Percentiles rank a stretch among this genome's conserved stretches.
Evolutionary conservation across 345 rosid genomes (phyloP).

Genomic region (Noccaea bulbosa): DNA sequence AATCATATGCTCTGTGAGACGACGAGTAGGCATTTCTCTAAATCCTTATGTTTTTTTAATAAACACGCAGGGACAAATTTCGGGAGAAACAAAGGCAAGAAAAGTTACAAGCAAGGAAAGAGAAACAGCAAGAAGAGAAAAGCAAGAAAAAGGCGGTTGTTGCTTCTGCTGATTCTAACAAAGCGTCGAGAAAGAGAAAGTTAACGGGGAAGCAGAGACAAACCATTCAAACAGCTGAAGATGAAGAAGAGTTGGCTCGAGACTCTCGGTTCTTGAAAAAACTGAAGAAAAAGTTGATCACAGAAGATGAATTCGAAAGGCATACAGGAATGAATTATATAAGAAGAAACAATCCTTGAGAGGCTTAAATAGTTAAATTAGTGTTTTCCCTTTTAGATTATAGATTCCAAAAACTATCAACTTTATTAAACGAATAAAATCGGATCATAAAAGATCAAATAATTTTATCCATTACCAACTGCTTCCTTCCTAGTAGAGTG

Average conservation of each 20-base stretch:
- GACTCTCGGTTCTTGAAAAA: constrained; percentile 69
- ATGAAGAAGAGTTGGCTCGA: constrained; percentile 69
- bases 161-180: constrained; percentile 19
- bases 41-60: constrained; percentile 26
- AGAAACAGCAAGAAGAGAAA: constrained; percentile 53
- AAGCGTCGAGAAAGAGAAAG: constrained; percentile 60
- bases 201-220: constrained; percentile 86
- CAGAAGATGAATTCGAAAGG: constrained; percentile 71
- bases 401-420: background rate
- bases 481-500: background rate
- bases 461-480: background rate
- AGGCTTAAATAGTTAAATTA: background rate
- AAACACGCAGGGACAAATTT: constrained; percentile 65
- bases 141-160: constrained; percentile 39
- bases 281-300: constrained; percentile 67
- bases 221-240: constrained; percentile 72
- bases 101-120: constrained; percentile 69
- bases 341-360: constrained; percentile 4
- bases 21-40: background rate
- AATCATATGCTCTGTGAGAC: constrained; percentile 17
- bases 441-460: too few relatives aligned
- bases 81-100: constrained; percentile 85
- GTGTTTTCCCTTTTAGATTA: background rate
- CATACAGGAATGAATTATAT: constrained; percentile 75
- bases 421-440: background rate